Conservation (phyloP, 202 grass and related monocot genomes). For the Saccharum hybrid region DNA sequence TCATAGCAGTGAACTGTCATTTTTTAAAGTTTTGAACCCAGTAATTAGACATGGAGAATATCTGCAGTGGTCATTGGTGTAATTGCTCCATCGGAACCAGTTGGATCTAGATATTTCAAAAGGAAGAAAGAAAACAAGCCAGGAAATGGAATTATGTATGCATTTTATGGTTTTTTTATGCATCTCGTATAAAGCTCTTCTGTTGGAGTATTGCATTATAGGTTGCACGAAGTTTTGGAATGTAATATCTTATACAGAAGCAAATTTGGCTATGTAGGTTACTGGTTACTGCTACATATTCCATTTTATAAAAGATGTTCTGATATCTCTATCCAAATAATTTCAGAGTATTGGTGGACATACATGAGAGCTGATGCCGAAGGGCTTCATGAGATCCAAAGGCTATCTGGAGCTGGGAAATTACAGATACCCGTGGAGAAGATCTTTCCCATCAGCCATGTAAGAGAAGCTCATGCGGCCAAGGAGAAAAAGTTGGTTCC, state of each 20-base stretch:
- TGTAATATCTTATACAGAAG: background rate
- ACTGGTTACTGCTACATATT: background rate
- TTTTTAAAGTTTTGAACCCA: conserved; percentile 10
- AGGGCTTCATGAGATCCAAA: conserved; percentile 81
- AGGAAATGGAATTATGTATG: background rate
- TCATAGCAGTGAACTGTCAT: background rate
- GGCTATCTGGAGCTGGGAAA: conserved; percentile 66
- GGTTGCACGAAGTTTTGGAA: conserved; percentile 3
- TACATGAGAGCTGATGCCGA: conserved; percentile 96
- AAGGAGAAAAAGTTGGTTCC: conserved; percentile 79
- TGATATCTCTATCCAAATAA: conserved; percentile 31
- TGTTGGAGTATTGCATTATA: background rate
- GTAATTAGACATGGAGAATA: conserved; percentile 7
- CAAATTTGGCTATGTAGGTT: background rate
- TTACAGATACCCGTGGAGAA: conserved; percentile 90
- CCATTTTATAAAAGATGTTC: conserved; percentile 33
- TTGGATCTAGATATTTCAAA: background rate
- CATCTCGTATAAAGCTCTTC: background rate
- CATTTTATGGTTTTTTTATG: background rate
- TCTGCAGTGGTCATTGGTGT: background rate
- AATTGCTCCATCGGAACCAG: background rate
- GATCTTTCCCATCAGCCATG: conserved; percentile 70
- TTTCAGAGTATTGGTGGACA: conserved; percentile 93
- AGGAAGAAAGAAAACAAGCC: background rate
- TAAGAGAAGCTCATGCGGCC: conserved; percentile 81